Percentiles rank a stretch among this genome's conserved stretches.
phyloP scores from a whole-genome alignment of 805 yeast genomes.

The Candida chauliodis region DNA sequence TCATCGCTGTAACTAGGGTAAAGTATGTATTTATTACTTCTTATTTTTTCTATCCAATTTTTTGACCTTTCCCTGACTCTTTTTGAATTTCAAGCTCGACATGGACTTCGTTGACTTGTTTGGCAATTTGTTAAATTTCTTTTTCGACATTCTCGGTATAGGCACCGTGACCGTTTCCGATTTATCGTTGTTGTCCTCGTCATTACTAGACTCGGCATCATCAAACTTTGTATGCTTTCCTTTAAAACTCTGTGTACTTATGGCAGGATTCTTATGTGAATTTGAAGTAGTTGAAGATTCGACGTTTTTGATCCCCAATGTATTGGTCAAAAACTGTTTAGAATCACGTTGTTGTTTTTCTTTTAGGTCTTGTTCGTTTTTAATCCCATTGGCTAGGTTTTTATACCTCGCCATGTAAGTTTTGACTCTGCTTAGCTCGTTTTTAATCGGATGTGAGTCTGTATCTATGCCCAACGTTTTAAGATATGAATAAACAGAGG shows the following conservation, averaged over 20 bases:
- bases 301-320: constrained; percentile 35
- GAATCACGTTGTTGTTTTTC: constrained; percentile 32
- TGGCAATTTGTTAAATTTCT: neutral
- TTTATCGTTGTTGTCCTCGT: constrained; percentile 8
- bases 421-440: constrained; percentile 64
- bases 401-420: constrained; percentile 61
- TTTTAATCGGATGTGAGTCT: constrained; percentile 59
- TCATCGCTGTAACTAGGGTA: no score
- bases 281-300: constrained; percentile 29
- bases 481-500: constrained; percentile 56
- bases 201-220: constrained; percentile 13
- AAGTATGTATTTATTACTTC: no score
- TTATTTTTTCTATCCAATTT: no score
- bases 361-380: constrained; percentile 18
- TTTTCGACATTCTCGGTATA: constrained; percentile 3
- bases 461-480: constrained; percentile 58
- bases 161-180: neutral
- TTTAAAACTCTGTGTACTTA: constrained; percentile 33
- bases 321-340: constrained; percentile 42
- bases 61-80: constrained; percentile 1
- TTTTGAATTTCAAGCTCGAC: neutral
- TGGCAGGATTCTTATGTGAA: constrained; percentile 30
- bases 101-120: constrained; percentile 3
- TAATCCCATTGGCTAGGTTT: constrained; percentile 24
- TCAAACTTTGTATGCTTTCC: constrained; percentile 38